Conservation (phyloP, 2,329 filamentous ascomycete species). For the Zelopaecilomyces penicillatus region DNA sequence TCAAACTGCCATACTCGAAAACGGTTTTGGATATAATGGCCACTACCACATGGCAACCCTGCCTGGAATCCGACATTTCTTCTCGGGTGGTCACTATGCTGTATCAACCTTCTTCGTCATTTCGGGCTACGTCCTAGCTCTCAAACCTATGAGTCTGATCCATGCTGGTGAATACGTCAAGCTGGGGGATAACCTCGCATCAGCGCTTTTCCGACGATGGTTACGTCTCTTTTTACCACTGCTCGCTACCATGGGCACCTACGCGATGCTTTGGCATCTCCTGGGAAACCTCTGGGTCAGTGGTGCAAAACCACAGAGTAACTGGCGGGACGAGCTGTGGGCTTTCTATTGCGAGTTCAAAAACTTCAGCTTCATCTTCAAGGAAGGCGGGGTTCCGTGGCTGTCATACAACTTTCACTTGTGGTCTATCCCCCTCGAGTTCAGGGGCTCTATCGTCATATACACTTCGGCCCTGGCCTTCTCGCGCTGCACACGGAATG, state of each 20-base stretch:
- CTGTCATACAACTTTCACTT: conserved; percentile 44
- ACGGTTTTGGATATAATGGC: conserved; percentile 42
- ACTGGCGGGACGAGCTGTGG: conserved; percentile 41
- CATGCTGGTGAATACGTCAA: conserved; percentile 33
- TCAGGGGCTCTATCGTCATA: conserved; percentile 54
- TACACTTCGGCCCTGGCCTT: conserved; percentile 51
- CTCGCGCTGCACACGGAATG: conserved; percentile 43
- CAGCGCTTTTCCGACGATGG: conserved; percentile 41
- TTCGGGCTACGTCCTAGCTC: conserved; percentile 47
- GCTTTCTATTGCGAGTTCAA: conserved; percentile 48
- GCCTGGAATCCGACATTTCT: conserved; percentile 50
- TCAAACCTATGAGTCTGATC: conserved; percentile 40
- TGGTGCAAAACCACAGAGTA: conserved; percentile 29
- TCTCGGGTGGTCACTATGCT: conserved; percentile 53
- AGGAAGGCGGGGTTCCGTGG: conserved; percentile 47
- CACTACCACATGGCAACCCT: conserved; percentile 42
- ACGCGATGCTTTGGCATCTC: conserved; percentile 41
- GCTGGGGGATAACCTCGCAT: conserved; percentile 36
- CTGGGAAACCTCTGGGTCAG: conserved; percentile 36
- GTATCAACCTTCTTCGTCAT: conserved; percentile 50
- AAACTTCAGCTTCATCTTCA: conserved; percentile 61
- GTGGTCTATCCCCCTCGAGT: conserved; percentile 58
- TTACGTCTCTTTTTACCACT: conserved; percentile 43
- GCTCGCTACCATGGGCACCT: conserved; percentile 45
- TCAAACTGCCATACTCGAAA: conserved; percentile 38